Evolutionary conservation across 1,284 basidiomycete genomes (phyloP).

Genomic region (Sphaerobolus stellatus): DNA sequence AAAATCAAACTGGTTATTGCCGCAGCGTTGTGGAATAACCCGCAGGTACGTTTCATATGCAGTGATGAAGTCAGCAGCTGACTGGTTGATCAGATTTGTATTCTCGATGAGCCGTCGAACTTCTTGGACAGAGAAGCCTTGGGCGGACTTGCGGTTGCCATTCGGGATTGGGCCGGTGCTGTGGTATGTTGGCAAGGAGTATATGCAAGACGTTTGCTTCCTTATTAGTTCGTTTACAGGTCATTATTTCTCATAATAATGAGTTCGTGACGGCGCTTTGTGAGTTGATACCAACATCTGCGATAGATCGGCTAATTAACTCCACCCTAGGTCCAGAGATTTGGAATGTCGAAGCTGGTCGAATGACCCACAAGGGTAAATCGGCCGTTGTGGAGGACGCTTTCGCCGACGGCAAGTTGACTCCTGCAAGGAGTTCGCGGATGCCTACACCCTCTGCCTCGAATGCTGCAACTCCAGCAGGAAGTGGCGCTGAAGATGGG

Average conservation of each 20-base stretch:
- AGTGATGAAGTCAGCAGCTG: slow-evolving; percentile 5
- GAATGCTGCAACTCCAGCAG: slow-evolving; percentile 64
- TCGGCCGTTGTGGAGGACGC: slow-evolving; percentile 78
- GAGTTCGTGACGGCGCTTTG: slow-evolving; percentile 90
- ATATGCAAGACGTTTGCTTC: not conserved
- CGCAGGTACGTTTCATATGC: slow-evolving; percentile 60
- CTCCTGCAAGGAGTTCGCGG: slow-evolving; percentile 58
- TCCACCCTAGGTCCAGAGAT: slow-evolving; percentile 65
- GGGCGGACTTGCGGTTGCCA: slow-evolving; percentile 93
- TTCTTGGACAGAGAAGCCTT: slow-evolving; percentile 91
- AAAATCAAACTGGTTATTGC: slow-evolving; percentile 98
- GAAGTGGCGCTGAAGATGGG: slow-evolving; percentile 65
- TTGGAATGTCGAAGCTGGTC: slow-evolving; percentile 79
- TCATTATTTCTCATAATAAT: slow-evolving; percentile 95
- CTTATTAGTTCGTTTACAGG: slow-evolving; percentile 37
- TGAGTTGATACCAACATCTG: slow-evolving; percentile 38
- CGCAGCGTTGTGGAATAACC: slow-evolving; percentile 93
- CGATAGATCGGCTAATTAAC: slow-evolving; percentile 14
- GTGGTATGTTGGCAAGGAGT: slow-evolving; percentile 56
- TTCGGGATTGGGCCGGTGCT: slow-evolving; percentile 94
- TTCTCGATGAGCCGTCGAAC: slow-evolving; percentile 95
- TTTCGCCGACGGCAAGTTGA: slow-evolving; percentile 63
- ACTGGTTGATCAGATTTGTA: slow-evolving; percentile 51
- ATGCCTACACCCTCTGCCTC: slow-evolving; percentile 66
- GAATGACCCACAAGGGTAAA: slow-evolving; percentile 88